Base-by-base conservation (phyloP, 2,329 filamentous ascomycete genomes). In the Paracamarosporium sp. region DNA sequence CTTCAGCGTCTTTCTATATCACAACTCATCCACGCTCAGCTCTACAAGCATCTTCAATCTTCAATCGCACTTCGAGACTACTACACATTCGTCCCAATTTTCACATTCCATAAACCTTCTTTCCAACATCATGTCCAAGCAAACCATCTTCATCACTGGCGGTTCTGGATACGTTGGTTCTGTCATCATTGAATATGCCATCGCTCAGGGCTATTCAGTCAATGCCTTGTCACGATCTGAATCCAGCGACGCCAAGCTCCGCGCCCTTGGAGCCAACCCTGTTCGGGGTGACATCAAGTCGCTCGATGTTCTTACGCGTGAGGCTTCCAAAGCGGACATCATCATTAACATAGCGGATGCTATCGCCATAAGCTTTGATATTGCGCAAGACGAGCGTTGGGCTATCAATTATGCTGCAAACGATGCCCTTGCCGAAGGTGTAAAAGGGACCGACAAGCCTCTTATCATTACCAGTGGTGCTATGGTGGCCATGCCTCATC, bases 261-360 rank as follows among this genome's bases (percentile, higher is more conserved):
- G 56, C n/a, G 57, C 57, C 3, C 67, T 79, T 4, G 80, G 80
- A 38, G 81, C 74, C 0, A 66, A 63, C 0, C 75, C 78, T 1
- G 66, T 80, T 4, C 75, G 77, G 28, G 81, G 80, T 1, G 74
- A 78, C 60, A 73, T 83, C 3, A 57, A 59, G 2, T 67, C 76
- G 9, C 70, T 78, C 36, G 75, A 78, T 22, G 60, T 79, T 2
- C 72, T 84, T 4, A 70, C 69, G 2, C 28, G 57, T 13, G 77
- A 81, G 60, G 73, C 74, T 45, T 59, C 71, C n/a, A 56, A 66
- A 9, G 79, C 80, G 5, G 79, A 83, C 53, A 65, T 73, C n/a
- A 77, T 83, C 6, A 64, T 83, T 4, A 78, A 80, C 57, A 71
- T 83, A 5, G 81, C 75, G 17, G 63, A 51, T 20, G 47, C 57